Conservation (phyloP, 257 asterid genomes). For the Capsicum rhomboideum region DNA sequence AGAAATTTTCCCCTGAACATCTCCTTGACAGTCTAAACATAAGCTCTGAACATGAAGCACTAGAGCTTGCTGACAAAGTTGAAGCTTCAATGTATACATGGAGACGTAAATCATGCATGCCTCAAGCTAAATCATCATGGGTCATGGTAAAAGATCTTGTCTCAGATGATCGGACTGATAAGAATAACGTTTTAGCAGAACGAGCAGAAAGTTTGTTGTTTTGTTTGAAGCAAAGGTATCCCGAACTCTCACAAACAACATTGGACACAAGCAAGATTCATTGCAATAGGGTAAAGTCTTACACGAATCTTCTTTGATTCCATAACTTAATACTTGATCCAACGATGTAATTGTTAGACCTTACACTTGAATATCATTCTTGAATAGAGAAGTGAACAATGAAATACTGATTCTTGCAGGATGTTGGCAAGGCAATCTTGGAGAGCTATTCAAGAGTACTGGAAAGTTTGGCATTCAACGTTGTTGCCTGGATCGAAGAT, state of each 20-base stretch:
- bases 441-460: constrained; percentile 91
- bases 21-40: constrained; percentile 53
- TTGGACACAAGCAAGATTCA: constrained; percentile 82
- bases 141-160: constrained; percentile 64
- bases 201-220: constrained; percentile 63
- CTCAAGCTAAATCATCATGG: constrained; percentile 85
- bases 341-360: not conserved
- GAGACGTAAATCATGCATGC: constrained; percentile 57
- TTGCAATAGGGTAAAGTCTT: constrained; percentile 48
- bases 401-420: constrained; percentile 34
- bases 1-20: constrained; percentile 53
- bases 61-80: constrained; percentile 74
- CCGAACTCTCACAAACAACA: constrained; percentile 82
- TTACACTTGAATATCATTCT: not conserved
- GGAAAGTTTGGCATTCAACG: constrained; percentile 83
- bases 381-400: not conserved
- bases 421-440: constrained; percentile 83
- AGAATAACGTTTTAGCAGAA: constrained; percentile 59
- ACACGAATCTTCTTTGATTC: not conserved
- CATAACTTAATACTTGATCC: not conserved
- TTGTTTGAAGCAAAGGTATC: constrained; percentile 75
- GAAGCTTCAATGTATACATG: constrained; percentile 86
- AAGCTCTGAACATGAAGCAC: constrained; percentile 77
- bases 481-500: constrained; percentile 84
- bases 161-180: constrained; percentile 72